These are phyloP conservation scores for Posidonia oceanica DNA, from an alignment of 116 monocot genomes.

Conservation along the genomic window DNA sequence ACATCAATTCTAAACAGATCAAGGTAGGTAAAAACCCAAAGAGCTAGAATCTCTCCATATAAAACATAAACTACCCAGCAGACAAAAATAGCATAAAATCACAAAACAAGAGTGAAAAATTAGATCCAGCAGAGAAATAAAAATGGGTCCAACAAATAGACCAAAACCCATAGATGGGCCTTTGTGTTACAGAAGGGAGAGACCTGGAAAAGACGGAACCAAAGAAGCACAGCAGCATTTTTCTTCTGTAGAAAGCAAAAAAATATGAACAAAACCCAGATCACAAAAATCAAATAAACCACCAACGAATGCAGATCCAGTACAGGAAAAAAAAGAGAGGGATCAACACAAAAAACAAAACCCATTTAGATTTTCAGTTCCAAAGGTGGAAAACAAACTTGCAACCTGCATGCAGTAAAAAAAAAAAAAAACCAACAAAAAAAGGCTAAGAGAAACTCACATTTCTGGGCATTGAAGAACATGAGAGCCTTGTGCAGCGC, in stretches of 20 bases:
- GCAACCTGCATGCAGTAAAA: not conserved
- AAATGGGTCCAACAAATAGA: not conserved
- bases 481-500: constrained; percentile 90
- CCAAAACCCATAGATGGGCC: too few relatives aligned
- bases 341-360: not conserved
- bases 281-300: not conserved
- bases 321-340: not conserved
- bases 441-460: constrained; percentile 19
- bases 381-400: not conserved
- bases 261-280: not conserved
- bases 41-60: not conserved
- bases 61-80: not conserved
- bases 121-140: not conserved
- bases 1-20: not conserved
- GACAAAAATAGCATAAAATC: too few relatives aligned
- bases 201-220: not conserved
- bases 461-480: constrained; percentile 98
- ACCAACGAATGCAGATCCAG: not conserved
- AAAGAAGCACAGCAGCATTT: not conserved
- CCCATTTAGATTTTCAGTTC: not conserved
- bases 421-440: not conserved
- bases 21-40: not conserved
- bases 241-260: too few relatives aligned
- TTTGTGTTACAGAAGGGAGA: not conserved
- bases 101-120: too few relatives aligned